Conservation (phyloP, 768 basidiomycete genomes). For the Mycena filopes region DNA sequence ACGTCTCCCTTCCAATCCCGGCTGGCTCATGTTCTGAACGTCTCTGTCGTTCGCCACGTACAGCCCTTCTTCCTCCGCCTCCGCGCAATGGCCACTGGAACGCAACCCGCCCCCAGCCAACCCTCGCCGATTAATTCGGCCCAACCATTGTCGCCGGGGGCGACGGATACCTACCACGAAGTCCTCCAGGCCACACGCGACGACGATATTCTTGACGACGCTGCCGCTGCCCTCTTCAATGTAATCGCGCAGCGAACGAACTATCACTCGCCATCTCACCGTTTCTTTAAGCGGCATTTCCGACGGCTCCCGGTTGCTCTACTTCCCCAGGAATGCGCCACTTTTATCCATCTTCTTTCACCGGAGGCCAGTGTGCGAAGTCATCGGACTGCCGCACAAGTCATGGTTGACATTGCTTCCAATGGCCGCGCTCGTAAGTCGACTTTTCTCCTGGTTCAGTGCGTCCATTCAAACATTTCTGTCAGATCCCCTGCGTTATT, state of each 20-base stretch:
- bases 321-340: slow-evolving; percentile 23
- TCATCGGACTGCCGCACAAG: slow-evolving; percentile 26
- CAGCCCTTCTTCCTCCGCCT: background rate
- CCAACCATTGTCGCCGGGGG: background rate
- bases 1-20: slow-evolving; percentile 23
- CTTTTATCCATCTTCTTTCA: slow-evolving; percentile 25
- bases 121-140: background rate
- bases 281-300: too few species aligned
- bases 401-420: slow-evolving; percentile 19
- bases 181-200: slow-evolving; percentile 28
- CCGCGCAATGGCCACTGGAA: background rate
- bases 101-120: background rate
- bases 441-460: too few species aligned
- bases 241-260: slow-evolving; percentile 14
- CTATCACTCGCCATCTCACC: too few species aligned
- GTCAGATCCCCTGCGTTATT: slow-evolving; percentile 19
- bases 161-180: slow-evolving; percentile 32
- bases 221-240: slow-evolving; percentile 31
- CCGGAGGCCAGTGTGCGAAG: slow-evolving; percentile 30
- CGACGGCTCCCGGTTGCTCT: slow-evolving; percentile 12
- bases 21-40: slow-evolving; percentile 7
- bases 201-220: slow-evolving; percentile 32
- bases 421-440: slow-evolving; percentile 1
- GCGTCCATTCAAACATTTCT: background rate
- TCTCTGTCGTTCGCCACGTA: background rate